A percentile compares a stretch with the other conserved stretches of the same genome.
These are phyloP conservation scores for Aspergillus unguis DNA, from an alignment of 2,329 filamentous ascomycete genomes.

Conservation along the genomic window DNA sequence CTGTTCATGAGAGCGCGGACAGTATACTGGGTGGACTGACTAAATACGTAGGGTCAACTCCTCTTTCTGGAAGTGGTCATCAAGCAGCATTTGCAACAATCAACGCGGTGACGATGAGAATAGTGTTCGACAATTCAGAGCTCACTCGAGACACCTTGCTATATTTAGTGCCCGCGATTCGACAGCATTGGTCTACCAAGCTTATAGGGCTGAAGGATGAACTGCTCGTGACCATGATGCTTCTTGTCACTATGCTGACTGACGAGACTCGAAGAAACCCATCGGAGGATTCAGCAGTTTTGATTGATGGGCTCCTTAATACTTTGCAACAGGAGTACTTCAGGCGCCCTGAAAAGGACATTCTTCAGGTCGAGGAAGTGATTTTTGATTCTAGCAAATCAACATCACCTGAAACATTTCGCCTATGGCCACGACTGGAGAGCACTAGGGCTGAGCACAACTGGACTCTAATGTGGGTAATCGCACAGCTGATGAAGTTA, in stretches of 20 bases:
- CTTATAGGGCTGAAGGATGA: conserved; percentile 67
- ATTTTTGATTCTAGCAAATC: conserved; percentile 46
- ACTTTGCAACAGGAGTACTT: conserved; percentile 75
- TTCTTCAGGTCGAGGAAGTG: conserved; percentile 75
- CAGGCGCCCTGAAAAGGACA: conserved; percentile 65
- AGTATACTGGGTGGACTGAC: conserved; percentile 57
- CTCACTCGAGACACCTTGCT: conserved; percentile 60
- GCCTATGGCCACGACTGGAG: conserved; percentile 38
- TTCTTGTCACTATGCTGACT: conserved; percentile 60
- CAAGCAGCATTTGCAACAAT: conserved; percentile 72
- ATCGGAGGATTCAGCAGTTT: conserved; percentile 39
- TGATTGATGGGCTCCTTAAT: conserved; percentile 64
- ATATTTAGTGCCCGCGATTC: conserved; percentile 67
- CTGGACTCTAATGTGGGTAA: conserved; percentile 40
- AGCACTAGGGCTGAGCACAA: conserved; percentile 36
- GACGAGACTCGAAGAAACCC: conserved; percentile 38
- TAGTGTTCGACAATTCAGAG: conserved; percentile 64
- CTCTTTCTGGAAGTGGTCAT: conserved; percentile 62
- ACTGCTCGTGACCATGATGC: conserved; percentile 69
- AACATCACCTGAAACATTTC: conserved; percentile 34
- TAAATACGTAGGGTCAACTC: conserved; percentile 59
- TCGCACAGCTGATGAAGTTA: conserved; percentile 41
- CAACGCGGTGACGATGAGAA: conserved; percentile 65
- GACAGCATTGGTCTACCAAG: conserved; percentile 73
- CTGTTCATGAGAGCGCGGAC: conserved; percentile 56